phyloP scores from a whole-genome alignment of 805 yeast species.

The Yamadazyma phyllophila region DNA sequence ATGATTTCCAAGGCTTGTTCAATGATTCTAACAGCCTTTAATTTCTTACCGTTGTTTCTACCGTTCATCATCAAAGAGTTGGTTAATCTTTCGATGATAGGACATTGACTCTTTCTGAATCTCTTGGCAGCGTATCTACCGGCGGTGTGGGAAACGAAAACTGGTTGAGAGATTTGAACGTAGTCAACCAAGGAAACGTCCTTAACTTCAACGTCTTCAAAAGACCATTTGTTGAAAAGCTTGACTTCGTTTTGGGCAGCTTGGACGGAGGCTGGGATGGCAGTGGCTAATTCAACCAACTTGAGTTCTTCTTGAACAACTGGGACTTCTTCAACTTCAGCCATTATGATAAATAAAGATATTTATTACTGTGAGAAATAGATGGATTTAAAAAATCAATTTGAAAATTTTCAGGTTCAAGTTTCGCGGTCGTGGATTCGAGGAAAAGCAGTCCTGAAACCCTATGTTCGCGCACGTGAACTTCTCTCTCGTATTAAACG shows the following conservation, averaged over 20 bases:
- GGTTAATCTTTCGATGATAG: slow-evolving; percentile 98
- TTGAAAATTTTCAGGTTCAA: slow-evolving; percentile 7
- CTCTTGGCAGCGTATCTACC: slow-evolving; percentile 99
- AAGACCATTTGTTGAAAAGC: slow-evolving; percentile 99
- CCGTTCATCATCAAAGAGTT: slow-evolving; percentile 99
- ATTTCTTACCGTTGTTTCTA: slow-evolving; percentile 99
- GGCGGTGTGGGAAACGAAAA: slow-evolving; percentile 97
- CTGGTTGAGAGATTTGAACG: slow-evolving; percentile 97
- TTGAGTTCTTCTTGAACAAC: slow-evolving; percentile 83
- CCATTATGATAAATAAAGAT: slow-evolving; percentile 50
- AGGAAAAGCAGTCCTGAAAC: slow-evolving; percentile 1
- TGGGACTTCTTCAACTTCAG: slow-evolving; percentile 79
- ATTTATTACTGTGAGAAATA: slow-evolving; percentile 1
- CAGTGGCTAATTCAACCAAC: slow-evolving; percentile 85
- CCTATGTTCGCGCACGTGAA: background rate
- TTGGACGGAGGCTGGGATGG: slow-evolving; percentile 95
- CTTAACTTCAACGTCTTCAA: slow-evolving; percentile 95
- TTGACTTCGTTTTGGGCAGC: slow-evolving; percentile 94
- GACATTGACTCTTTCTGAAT: slow-evolving; percentile 99
- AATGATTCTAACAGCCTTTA: slow-evolving; percentile 99
- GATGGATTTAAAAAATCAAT: slow-evolving; percentile 3
- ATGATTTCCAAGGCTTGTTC: slow-evolving; percentile 99
- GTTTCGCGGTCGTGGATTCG: slow-evolving; percentile 2
- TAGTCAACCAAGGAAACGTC: slow-evolving; percentile 98
- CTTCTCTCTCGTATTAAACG: no score